These are phyloP conservation scores for Musa itinerans DNA, from an alignment of 176 grass and related monocot species.

Conservation along the genomic window DNA sequence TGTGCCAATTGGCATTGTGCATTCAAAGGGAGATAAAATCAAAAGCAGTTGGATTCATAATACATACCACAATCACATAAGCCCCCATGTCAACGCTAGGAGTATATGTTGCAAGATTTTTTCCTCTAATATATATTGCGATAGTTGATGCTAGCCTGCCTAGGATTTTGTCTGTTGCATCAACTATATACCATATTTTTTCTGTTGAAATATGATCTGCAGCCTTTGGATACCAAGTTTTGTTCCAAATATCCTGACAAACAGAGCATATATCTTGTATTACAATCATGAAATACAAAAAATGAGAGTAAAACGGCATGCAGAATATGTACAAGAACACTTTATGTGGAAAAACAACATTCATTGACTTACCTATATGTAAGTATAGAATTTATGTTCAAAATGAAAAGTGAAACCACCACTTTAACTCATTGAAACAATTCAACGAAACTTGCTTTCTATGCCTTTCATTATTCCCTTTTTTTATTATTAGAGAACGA, in stretches of 20 bases:
- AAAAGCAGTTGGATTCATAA: not conserved
- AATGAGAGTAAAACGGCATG: not conserved
- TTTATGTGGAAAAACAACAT: not conserved
- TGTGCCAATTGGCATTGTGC: not conserved
- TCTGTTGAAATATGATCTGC: slow-evolving; percentile 84
- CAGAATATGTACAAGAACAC: not conserved
- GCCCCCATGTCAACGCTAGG: slow-evolving; percentile 98
- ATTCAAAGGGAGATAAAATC: slow-evolving; percentile 3
- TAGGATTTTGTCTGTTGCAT: slow-evolving; percentile 83
- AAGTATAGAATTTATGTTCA: not conserved
- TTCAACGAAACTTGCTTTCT: not conserved
- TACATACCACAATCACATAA: slow-evolving; percentile 94
- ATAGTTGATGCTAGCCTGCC: slow-evolving; percentile 88
- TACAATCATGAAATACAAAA: not conserved
- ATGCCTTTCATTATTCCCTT: not conserved
- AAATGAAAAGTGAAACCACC: not conserved
- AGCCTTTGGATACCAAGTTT: slow-evolving; percentile 91
- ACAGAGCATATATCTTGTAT: not conserved
- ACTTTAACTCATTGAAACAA: not conserved
- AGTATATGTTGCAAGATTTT: slow-evolving; percentile 89
- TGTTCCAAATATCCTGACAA: slow-evolving; percentile 96
- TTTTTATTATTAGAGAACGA: not conserved
- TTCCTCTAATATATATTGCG: slow-evolving; percentile 94
- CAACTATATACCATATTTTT: slow-evolving; percentile 97
- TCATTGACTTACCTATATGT: not conserved